Base-by-base conservation (phyloP, 805 yeast genomes). In the Metschnikowia corniflorae region DNA sequence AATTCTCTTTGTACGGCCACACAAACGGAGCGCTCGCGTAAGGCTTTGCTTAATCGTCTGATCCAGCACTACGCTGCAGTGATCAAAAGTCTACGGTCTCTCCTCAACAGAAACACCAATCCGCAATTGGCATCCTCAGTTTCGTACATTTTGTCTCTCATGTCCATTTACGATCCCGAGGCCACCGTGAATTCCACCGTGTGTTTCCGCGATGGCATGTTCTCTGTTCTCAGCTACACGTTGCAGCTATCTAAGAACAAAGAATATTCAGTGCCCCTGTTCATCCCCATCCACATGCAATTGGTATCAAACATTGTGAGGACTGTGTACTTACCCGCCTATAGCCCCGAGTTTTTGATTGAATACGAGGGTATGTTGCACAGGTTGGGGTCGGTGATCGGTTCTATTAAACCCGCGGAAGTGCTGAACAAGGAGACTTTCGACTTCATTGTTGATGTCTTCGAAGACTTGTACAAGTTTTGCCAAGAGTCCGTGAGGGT, bases 141-240 rank as follows among this genome's bases (percentile, higher is more conserved):
- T 13, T 61, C 68, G 14, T 66, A 65, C 42, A 55, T 66, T 24
- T 49, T 66, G 29, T 55, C 63, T 34, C 46, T 65, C 31, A 65
- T 65, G 70, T 55, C 69, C 12, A 61, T 66, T 24, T 66, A 66
- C 44, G 71, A 66, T 37, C 72, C 70, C 1, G 69, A 63, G 40
- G 71, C 69, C 9, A 63, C 68, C 1, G 40, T 56, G 12, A 47
- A 55, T 42, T 61, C 68, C 17, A 54, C 60, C 20, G 52, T 52
- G 22, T 66, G 72, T 37, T 66, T 65, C 44, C 51, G 68, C 20
- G 68, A 66, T 40, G 72, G 72, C 2, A 47, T 66, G 37, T 63
- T 66, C 36, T 51, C 65, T 21, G 58, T 63, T 22, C 57, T 66
- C 40, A 48, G 53, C 13, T 56, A 58, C 46, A 51, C 60, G 29